Percentiles rank a stretch among this genome's conserved stretches.
Evolutionary conservation across 2,329 filamentous ascomycete species (phyloP).

Genomic region (Phoma sp.): DNA sequence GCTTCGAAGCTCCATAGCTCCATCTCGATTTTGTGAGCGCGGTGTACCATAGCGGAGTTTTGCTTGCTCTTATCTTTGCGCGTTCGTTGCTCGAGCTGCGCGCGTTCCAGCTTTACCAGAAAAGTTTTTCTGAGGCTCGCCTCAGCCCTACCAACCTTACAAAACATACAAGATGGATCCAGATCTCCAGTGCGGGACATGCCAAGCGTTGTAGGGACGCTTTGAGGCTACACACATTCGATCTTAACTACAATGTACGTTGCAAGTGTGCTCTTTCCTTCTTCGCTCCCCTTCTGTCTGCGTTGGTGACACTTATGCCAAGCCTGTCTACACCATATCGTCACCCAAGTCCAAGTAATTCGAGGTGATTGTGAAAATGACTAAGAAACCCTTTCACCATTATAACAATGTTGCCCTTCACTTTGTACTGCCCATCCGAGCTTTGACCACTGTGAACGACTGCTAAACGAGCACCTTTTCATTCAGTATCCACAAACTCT

Average conservation of each 20-base stretch:
- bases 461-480: slow-evolving; percentile 3
- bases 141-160: neutral
- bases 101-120: neutral
- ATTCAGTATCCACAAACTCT: neutral
- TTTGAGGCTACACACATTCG: slow-evolving; percentile 14
- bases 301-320: too few species aligned
- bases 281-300: neutral
- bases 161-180: slow-evolving; percentile 26
- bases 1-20: slow-evolving; percentile 2
- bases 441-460: neutral
- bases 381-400: neutral
- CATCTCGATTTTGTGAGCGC: neutral
- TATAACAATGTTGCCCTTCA: neutral
- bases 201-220: slow-evolving; percentile 23
- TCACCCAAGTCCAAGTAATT: neutral
- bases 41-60: neutral
- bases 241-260: slow-evolving; percentile 22
- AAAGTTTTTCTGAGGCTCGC: slow-evolving; percentile 12
- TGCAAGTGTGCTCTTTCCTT: slow-evolving; percentile 6
- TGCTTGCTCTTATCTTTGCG: neutral
- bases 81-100: neutral
- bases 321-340: neutral
- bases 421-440: neutral
- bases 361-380: neutral
- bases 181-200: slow-evolving; percentile 19